Conservation (phyloP, 106 monocot species). For the Dendrobium officinale region DNA sequence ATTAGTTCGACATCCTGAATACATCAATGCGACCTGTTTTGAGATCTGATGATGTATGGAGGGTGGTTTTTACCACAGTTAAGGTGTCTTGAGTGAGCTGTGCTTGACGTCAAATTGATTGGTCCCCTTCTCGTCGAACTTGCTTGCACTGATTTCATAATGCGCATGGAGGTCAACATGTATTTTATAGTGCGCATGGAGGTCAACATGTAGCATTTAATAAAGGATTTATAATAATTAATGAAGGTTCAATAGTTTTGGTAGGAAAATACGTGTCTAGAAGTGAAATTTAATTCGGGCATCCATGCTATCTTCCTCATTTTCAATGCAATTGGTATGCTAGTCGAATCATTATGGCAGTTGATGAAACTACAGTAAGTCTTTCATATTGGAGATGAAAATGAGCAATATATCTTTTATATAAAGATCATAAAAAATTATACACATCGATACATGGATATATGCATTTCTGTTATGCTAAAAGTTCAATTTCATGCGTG, state of each 20-base stretch:
- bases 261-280: background rate
- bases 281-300: background rate
- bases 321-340: background rate
- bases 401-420: background rate
- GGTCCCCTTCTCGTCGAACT: no score
- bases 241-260: background rate
- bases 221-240: background rate
- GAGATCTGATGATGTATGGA: no score
- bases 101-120: no score
- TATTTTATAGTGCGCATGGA: no score
- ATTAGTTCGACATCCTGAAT: no score
- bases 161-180: no score
- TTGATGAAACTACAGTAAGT: background rate
- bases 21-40: no score
- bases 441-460: background rate
- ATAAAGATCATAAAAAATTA: background rate
- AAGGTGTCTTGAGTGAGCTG: no score
- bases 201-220: no score
- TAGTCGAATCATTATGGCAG: background rate
- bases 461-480: background rate
- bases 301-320: background rate
- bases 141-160: no score
- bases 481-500: background rate
- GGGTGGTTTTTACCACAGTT: no score
- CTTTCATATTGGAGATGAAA: background rate